Conservation (phyloP, 352 stramenopile genomes). For the Pythium monospermum region DNA sequence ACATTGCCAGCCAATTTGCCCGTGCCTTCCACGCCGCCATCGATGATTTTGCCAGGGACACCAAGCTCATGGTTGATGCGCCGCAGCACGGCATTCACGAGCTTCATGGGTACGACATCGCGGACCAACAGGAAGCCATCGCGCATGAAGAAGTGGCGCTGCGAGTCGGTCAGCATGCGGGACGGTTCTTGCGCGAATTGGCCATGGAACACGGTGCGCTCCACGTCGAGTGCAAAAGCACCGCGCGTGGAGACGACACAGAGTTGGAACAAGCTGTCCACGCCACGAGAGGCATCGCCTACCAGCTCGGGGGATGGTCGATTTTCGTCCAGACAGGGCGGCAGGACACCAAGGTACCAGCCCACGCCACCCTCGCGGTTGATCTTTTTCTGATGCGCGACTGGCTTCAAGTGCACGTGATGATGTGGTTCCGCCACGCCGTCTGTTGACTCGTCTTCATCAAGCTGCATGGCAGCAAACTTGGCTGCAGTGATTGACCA, state of each 20-base stretch:
- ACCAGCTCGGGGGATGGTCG: constrained; percentile 28
- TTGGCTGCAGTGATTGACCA: constrained; percentile 62
- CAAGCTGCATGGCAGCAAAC: constrained; percentile 60
- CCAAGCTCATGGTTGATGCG: constrained; percentile 79
- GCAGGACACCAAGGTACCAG: constrained; percentile 43
- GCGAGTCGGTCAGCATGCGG: constrained; percentile 40
- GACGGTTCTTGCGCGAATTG: constrained; percentile 15
- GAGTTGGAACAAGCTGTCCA: constrained; percentile 42
- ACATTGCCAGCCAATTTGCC: constrained; percentile 67
- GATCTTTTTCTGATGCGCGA: constrained; percentile 65
- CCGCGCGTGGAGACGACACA: constrained; percentile 39
- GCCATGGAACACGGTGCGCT: constrained; percentile 27
- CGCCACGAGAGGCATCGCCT: constrained; percentile 40
- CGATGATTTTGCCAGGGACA: constrained; percentile 58
- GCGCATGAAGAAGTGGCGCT: constrained; percentile 59
- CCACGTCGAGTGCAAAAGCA: constrained; percentile 41
- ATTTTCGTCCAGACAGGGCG: not conserved
- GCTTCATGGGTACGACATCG: constrained; percentile 41
- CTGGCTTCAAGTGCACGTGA: constrained; percentile 41
- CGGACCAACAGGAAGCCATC: constrained; percentile 73
- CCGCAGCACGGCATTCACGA: constrained; percentile 50
- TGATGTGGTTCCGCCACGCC: constrained; percentile 6
- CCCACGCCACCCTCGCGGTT: constrained; percentile 37
- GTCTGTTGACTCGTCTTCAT: constrained; percentile 27
- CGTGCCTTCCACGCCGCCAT: constrained; percentile 65